phyloP scores from a whole-genome alignment of 2,329 filamentous ascomycete species.

The Sarocladiaceae sp. region DNA sequence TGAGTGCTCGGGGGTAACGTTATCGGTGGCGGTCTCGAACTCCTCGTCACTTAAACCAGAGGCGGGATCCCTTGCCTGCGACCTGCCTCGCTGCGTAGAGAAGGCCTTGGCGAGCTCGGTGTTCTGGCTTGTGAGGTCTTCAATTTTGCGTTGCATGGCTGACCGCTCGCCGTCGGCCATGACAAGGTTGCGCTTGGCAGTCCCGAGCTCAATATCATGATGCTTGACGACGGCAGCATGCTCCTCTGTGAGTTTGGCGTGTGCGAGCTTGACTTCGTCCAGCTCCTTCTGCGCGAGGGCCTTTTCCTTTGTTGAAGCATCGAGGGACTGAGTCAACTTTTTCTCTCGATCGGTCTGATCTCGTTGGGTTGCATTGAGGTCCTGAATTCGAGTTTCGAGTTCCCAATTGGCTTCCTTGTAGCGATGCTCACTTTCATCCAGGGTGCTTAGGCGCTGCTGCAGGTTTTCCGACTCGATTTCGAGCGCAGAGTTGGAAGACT shows the following conservation, averaged over 20 bases:
- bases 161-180: conserved; percentile 72
- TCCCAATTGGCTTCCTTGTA: conserved; percentile 99
- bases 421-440: conserved; percentile 90
- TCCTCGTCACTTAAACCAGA: conserved; percentile 55
- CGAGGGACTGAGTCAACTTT: conserved; percentile 68
- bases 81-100: conserved; percentile 62
- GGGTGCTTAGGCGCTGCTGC: conserved; percentile 68
- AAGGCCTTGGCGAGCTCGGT: conserved; percentile 83
- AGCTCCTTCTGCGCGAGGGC: conserved; percentile 73
- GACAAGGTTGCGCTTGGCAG: conserved; percentile 71
- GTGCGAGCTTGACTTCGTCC: conserved; percentile 77
- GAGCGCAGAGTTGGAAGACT: conserved; percentile 68
- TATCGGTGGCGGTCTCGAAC: conserved; percentile 58
- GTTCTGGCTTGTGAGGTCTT: conserved; percentile 83
- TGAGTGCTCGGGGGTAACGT: conserved; percentile 78
- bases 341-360: conserved; percentile 78
- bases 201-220: conserved; percentile 82
- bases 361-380: conserved; percentile 65
- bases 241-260: conserved; percentile 76
- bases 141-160: conserved; percentile 76
- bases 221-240: conserved; percentile 70
- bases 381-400: conserved; percentile 85
- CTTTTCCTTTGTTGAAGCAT: conserved; percentile 67
- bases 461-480: conserved; percentile 78
- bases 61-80: conserved; percentile 57